These are phyloP conservation scores for Gomphus bonarii DNA, from an alignment of 1,284 basidiomycete genomes.

Conservation along the genomic window DNA sequence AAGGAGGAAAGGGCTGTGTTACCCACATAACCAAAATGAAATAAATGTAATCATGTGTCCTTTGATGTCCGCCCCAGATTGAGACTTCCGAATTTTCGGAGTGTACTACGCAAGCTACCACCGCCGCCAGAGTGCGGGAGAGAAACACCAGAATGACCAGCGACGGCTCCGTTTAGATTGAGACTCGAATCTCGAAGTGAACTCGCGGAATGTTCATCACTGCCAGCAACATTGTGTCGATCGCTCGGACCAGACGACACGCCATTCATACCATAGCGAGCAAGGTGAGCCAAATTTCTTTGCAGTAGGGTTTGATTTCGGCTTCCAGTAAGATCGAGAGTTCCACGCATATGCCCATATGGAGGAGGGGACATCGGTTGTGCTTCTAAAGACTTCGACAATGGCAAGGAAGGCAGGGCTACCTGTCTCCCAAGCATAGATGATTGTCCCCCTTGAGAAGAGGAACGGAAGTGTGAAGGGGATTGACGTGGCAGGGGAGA, in stretches of 20 bases:
- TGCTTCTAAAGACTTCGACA: background rate
- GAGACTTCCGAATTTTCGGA: slow-evolving; percentile 8
- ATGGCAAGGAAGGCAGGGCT: background rate
- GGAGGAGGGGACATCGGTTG: slow-evolving; percentile 7
- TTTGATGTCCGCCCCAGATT: slow-evolving; percentile 10
- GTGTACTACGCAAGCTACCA: slow-evolving; percentile 9
- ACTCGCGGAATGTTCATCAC: slow-evolving; percentile 48
- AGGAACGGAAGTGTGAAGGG: slow-evolving; percentile 20
- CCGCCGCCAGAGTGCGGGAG: slow-evolving; percentile 6
- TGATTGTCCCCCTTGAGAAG: background rate
- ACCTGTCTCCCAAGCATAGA: slow-evolving; percentile 2
- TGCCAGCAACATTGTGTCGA: slow-evolving; percentile 26
- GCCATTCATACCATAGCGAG: slow-evolving; percentile 69
- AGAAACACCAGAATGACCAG: slow-evolving; percentile 9
- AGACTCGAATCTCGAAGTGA: slow-evolving; percentile 65
- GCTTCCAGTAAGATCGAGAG: background rate
- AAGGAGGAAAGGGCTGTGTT: background rate
- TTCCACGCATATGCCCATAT: slow-evolving; percentile 3
- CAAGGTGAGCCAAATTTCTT: slow-evolving; percentile 64
- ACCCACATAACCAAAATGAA: background rate
- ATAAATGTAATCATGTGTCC: slow-evolving; percentile 6
- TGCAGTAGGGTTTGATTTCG: slow-evolving; percentile 64
- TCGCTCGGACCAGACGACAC: slow-evolving; percentile 66
- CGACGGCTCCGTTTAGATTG: slow-evolving; percentile 33
- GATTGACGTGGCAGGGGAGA: slow-evolving; percentile 11